Evolutionary conservation across 208 protist genomes (phyloP), one percentile per base, ranked within the genome.

Genomic region (Histomonas meleagridis): DNA sequence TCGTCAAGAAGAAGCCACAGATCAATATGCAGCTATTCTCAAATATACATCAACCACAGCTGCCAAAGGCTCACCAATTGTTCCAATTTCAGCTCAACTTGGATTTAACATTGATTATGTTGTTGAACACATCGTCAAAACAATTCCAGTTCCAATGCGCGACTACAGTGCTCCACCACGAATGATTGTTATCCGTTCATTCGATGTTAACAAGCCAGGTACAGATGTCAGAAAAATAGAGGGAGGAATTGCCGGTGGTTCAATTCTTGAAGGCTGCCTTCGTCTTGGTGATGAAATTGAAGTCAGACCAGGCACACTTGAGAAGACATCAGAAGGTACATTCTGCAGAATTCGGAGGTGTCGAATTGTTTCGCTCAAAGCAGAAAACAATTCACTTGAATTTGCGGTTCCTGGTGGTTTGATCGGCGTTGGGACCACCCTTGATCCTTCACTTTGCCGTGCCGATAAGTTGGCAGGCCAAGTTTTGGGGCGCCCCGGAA

Each of bases 121-220:
- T 12, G 96, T 81, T 46, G 97, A 99, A 94, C 97, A 99, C 94
- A 97, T 99, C 60, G 94, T 96, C 90, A 97, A 98, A 90, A 91
- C 94, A 1, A 97, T 99, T 92, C 98, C 98, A 28, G 94, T 99
- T 46, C 98, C 98, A 26, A 91, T 94, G 38, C 95, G 98, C 65
- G 95, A 99, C 90, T 98, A 99, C 91, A 97, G 94, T 16, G 92
- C 93, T 18, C 92, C 96, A 26, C 96, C 97, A 57, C 95, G 95
- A 55, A 95, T 99, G 94, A 99, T 99, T 65, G 97, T 99, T 38
- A 99, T 99, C 92, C 97, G 98, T 92, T 99, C 98, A 81, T 99
- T 99, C 93, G 99, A 99, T 94, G 97, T 99, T 60, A 99, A 99
- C 95, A 98, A 98, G 94, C 98, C 98, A 46, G 98, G 98, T 65